These are phyloP conservation scores for Talaromyces proteolyticus DNA, from an alignment of 495 filamentous ascomycete genomes.

Conservation along the genomic window DNA sequence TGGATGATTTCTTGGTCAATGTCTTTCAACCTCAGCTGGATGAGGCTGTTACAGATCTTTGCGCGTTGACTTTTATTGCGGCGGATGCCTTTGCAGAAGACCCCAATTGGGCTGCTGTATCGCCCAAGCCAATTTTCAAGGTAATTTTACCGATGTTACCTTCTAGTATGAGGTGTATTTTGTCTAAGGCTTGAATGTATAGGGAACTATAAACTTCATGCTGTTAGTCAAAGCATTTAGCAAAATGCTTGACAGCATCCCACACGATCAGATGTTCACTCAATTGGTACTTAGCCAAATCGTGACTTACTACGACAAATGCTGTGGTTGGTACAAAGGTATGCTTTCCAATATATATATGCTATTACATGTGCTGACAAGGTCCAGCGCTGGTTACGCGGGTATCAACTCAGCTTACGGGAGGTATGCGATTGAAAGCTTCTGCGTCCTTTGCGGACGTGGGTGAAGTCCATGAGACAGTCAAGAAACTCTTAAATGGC, in stretches of 20 bases:
- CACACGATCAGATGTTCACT: constrained; percentile 93
- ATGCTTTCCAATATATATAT: constrained; percentile 4
- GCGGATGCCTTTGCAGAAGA: constrained; percentile 85
- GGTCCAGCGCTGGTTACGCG: constrained; percentile 36
- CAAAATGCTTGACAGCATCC: constrained; percentile 89
- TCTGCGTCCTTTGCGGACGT: constrained; percentile 66
- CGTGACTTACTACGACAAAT: constrained; percentile 84
- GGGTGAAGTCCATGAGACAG: constrained; percentile 60
- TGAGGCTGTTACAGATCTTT: constrained; percentile 87
- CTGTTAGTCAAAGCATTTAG: constrained; percentile 83
- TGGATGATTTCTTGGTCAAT: constrained; percentile 97
- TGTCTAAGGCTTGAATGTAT: constrained; percentile 7
- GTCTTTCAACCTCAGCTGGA: constrained; percentile 96
- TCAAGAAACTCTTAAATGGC: constrained; percentile 56
- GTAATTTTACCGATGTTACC: constrained; percentile 16
- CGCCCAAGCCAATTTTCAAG: constrained; percentile 83
- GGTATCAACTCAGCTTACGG: constrained; percentile 27
- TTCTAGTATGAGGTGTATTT: neutral
- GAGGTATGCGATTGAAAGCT: constrained; percentile 54
- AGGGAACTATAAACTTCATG: constrained; percentile 85
- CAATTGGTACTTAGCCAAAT: constrained; percentile 87
- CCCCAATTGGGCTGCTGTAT: constrained; percentile 68
- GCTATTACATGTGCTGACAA: neutral
- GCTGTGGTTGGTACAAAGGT: constrained; percentile 84
- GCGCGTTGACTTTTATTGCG: constrained; percentile 74